Base-by-base conservation (phyloP, 2,329 filamentous ascomycete species). In the Clathrospora elynae region DNA sequence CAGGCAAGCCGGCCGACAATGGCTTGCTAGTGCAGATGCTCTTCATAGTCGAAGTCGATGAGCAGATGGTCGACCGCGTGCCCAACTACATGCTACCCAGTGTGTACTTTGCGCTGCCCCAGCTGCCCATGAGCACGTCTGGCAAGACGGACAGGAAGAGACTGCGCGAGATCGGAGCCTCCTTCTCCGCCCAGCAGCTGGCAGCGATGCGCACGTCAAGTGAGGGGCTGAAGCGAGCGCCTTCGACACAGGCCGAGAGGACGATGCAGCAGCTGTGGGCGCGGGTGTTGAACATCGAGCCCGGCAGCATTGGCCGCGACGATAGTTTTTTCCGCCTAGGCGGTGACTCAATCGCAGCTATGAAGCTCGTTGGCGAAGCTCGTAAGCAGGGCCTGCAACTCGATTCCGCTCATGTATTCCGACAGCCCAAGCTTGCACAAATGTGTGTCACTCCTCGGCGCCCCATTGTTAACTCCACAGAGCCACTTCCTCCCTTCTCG, bases 121-220 rank as follows among this genome's bases (percentile, higher is more conserved):
- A 65, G 7, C 59, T 79, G 17, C 77, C 77, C 0, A 58, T 71
- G 2, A 54, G 75, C 4, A 60, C 71, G 2, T 78, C 76, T 6
- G 70, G 73, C 1, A 79, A 79, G 41, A 48, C 43, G 5, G 58
- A 65, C 35, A 51, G 59, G 3, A 57, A 53, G 16, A 3, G 34
- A 12, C 5, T 41, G 5, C 29, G 17, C 4, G 26, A 34, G 23
- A 33, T 34, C 5, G 37, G 37, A 7, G 14, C 5, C 2, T 48
- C 26, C n/a, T 41, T 46, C 8, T 36, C 43, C 2, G 26, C 32
- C 10, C 24, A 46, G 30, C 30, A 46, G 10, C 20, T 46, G 17
- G 36, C 31, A 3, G 10, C 33, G 31, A 2, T 46, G 26, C 30
- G 23, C 2, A 42, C 25, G 16, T 6, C 3, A 26, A 26, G 20